phyloP scores from a whole-genome alignment of 2,329 filamentous ascomycete genomes.

The Colletotrichum camelliae region DNA sequence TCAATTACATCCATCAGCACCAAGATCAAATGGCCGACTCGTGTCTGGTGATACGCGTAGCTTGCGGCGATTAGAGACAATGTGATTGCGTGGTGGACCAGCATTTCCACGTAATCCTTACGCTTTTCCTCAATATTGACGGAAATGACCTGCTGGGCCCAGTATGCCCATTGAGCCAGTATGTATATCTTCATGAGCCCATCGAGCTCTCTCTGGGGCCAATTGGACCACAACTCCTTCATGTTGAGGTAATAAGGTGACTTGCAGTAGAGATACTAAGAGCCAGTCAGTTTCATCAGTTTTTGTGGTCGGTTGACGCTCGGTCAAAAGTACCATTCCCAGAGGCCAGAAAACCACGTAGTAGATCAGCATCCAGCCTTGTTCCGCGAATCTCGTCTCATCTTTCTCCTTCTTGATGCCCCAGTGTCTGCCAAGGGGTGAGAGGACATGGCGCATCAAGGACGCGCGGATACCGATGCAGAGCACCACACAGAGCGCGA shows the following conservation, averaged over 20 bases:
- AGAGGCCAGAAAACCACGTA: not conserved
- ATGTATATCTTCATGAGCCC: slow-evolving; percentile 4
- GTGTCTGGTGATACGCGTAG: not conserved
- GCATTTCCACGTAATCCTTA: not conserved
- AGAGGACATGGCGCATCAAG: not conserved
- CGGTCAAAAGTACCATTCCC: not conserved
- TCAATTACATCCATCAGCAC: not conserved
- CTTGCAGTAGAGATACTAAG: not conserved
- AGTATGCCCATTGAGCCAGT: not conserved
- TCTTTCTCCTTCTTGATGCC: not conserved
- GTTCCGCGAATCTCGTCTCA: not conserved
- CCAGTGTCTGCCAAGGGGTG: not conserved
- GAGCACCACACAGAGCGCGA: not conserved
- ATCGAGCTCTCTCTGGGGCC: not conserved
- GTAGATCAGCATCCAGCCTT: not conserved
- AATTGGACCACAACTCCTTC: not conserved
- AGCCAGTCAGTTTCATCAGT: not conserved
- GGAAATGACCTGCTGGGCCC: slow-evolving; percentile 5
- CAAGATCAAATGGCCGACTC: not conserved
- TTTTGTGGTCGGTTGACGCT: not conserved
- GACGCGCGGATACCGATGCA: not conserved
- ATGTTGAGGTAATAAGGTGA: not conserved
- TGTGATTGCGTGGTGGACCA: not conserved
- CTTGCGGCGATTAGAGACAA: not conserved
- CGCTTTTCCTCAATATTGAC: not conserved